These are phyloP conservation scores for Exophiala calicioides DNA, from an alignment of 2,329 filamentous ascomycete species.

Conservation along the genomic window DNA sequence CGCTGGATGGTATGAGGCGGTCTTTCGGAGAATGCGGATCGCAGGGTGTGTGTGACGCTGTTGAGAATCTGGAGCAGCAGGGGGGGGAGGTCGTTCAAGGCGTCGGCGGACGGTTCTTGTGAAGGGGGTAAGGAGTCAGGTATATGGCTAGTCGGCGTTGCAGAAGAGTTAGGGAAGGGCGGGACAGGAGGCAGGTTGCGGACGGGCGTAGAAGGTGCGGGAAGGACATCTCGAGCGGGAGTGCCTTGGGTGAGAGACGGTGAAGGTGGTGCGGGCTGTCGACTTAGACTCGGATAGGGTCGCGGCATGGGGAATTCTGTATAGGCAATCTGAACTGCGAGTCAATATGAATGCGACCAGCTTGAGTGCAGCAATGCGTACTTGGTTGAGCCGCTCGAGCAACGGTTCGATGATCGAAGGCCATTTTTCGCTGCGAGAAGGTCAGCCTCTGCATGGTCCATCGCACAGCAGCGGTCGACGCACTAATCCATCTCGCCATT, in stretches of 20 bases:
- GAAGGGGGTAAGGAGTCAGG: slow-evolving; percentile 46
- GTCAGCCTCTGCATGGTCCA: slow-evolving; percentile 34
- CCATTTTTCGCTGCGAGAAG: slow-evolving; percentile 64
- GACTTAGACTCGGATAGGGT: slow-evolving; percentile 49
- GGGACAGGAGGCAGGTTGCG: slow-evolving; percentile 42
- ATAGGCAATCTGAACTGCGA: slow-evolving; percentile 64
- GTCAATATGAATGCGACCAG: slow-evolving; percentile 4
- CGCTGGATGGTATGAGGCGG: slow-evolving; percentile 94
- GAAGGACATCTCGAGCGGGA: slow-evolving; percentile 36
- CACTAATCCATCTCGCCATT: slow-evolving; percentile 63
- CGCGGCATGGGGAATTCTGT: slow-evolving; percentile 72
- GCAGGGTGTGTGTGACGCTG: slow-evolving; percentile 62
- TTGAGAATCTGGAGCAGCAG: slow-evolving; percentile 64
- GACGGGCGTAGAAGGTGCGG: slow-evolving; percentile 38
- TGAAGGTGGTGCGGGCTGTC: slow-evolving; percentile 40
- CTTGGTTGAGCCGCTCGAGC: slow-evolving; percentile 67
- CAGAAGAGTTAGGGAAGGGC: slow-evolving; percentile 38
- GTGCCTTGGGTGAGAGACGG: slow-evolving; percentile 23
- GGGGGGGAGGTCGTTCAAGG: slow-evolving; percentile 54
- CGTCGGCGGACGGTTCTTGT: slow-evolving; percentile 46
- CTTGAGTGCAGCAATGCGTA: slow-evolving; percentile 35
- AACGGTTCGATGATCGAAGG: slow-evolving; percentile 65
- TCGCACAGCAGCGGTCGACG: slow-evolving; percentile 30
- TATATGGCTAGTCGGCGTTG: slow-evolving; percentile 42
- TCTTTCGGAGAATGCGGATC: slow-evolving; percentile 66